Conservation (phyloP, 257 asterid species). For the Nicotiana sylvestris region DNA sequence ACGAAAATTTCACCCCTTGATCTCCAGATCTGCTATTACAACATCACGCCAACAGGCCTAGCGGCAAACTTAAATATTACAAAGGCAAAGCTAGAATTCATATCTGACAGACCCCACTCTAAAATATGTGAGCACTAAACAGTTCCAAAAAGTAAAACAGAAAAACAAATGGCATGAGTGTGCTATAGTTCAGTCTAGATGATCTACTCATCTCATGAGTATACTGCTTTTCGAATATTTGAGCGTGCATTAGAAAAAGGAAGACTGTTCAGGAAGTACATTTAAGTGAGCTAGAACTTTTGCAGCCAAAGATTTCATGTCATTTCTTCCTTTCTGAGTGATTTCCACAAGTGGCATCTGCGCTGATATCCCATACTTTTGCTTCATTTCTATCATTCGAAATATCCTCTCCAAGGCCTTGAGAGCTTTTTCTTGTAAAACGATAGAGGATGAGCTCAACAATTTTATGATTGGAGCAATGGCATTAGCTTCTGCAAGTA, state of each 20-base stretch:
- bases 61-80: not conserved
- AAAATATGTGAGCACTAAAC: not conserved
- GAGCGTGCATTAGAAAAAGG: conserved; percentile 27
- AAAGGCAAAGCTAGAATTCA: not conserved
- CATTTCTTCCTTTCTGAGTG: conserved; percentile 40
- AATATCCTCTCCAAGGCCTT: conserved; percentile 33
- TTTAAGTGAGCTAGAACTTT: conserved; percentile 31
- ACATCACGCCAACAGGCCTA: not conserved
- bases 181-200: not conserved
- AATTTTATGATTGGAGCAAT: conserved; percentile 30
- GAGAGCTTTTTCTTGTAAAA: conserved; percentile 38
- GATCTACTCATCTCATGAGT: not conserved
- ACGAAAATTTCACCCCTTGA: not conserved
- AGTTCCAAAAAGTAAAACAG: not conserved
- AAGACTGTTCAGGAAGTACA: conserved; percentile 39
- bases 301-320: conserved; percentile 43
- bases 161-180: not conserved
- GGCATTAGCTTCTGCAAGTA: conserved; percentile 37
- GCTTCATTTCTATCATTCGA: conserved; percentile 25
- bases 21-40: not conserved
- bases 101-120: not conserved
- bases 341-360: conserved; percentile 41
- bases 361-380: conserved; percentile 30
- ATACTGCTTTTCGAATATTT: not conserved
- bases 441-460: conserved; percentile 23